A percentile compares a stretch with the other conserved stretches of the same genome.
phyloP scores from a whole-genome alignment of 176 grass and related monocot genomes.

The Zea mays region Zm-B73-REFERENCE-NAM-5.0 NC_050100.1:9624001-9624500 shows the following conservation, averaged over 20 bases:
- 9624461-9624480: conserved; percentile 12
- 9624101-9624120: neutral
- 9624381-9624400: conserved; percentile 27
- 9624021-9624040: neutral
- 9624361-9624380: neutral
- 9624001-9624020: neutral
- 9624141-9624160: conserved; percentile 39
- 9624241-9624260: conserved; percentile 53
- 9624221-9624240: conserved; percentile 47
- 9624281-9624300: conserved; percentile 54
- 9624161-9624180: conserved; percentile 41
- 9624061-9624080: neutral
- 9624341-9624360: conserved; percentile 22
- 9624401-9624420: neutral
- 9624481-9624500: neutral
- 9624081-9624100: neutral
- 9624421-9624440: conserved; percentile 45
- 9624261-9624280: conserved; percentile 46
- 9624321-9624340: neutral
- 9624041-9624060: neutral
- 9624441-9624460: conserved; percentile 44
- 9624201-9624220: conserved; percentile 34
- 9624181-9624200: conserved; percentile 28
- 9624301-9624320: conserved; percentile 10
- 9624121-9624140: conserved; percentile 28